Evolutionary conservation across 768 basidiomycete species (phyloP).

Genomic region (Lentinula raphanica): DNA sequence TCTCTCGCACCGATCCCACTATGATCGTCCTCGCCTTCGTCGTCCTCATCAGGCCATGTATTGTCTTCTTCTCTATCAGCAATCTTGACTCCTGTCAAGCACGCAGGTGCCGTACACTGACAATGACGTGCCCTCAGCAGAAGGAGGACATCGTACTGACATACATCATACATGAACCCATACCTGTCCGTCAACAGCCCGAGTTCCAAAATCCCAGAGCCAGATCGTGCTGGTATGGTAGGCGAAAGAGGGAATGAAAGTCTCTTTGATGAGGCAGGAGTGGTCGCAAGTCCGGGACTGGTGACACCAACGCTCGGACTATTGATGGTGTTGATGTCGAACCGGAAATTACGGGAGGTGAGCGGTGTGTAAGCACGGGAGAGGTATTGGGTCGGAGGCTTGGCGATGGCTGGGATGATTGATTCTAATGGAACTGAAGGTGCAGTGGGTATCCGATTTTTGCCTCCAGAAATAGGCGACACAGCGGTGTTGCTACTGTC

Average conservation of each 20-base stretch:
- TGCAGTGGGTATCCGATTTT: not conserved
- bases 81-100: slow-evolving; percentile 82
- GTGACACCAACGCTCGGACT: not conserved
- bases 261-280: slow-evolving; percentile 48
- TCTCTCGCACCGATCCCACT: slow-evolving; percentile 25
- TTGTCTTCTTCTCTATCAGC: slow-evolving; percentile 79
- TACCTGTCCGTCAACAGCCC: slow-evolving; percentile 74
- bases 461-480: slow-evolving; percentile 26
- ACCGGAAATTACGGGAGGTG: slow-evolving; percentile 69
- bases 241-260: slow-evolving; percentile 38
- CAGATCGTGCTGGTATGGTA: slow-evolving; percentile 30
- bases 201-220: not conserved
- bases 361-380: slow-evolving; percentile 64
- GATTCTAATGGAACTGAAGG: slow-evolving; percentile 68
- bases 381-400: slow-evolving; percentile 82
- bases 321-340: slow-evolving; percentile 38
- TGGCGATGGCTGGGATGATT: slow-evolving; percentile 74
- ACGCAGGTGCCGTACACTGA: slow-evolving; percentile 73
- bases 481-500: not conserved
- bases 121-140: slow-evolving; percentile 70
- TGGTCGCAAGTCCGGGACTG: slow-evolving; percentile 21
- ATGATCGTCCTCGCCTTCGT: slow-evolving; percentile 27
- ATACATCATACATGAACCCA: slow-evolving; percentile 87
- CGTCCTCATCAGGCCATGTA: slow-evolving; percentile 68
- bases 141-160: slow-evolving; percentile 74